These are phyloP conservation scores for Mucor ambiguus DNA, from an alignment of 371 early-diverging fungal genomes.

Conservation along the genomic window DNA sequence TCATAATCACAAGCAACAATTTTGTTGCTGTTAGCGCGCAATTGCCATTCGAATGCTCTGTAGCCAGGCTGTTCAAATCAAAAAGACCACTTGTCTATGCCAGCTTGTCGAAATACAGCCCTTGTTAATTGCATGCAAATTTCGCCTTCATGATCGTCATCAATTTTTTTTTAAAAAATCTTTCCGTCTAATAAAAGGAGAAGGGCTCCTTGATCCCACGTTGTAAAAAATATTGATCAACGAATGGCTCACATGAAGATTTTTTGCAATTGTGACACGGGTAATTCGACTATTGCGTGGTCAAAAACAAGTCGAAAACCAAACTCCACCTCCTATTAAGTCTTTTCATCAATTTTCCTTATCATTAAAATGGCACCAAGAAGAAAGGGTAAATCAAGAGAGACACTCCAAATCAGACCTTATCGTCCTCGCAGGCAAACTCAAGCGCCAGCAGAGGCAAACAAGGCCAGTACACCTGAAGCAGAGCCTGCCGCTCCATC, in stretches of 20 bases:
- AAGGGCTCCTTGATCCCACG: background rate
- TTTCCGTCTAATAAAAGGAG: too few species aligned
- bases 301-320: conserved; percentile 2
- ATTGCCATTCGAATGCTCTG: too few species aligned
- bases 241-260: background rate
- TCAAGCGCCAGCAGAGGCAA: background rate
- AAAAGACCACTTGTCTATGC: too few species aligned
- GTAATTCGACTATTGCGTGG: background rate
- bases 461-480: background rate
- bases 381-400: background rate
- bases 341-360: background rate
- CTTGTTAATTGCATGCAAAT: too few species aligned
- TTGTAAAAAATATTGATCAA: background rate
- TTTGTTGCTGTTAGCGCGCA: too few species aligned
- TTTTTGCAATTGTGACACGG: background rate
- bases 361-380: background rate
- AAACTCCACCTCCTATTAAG: background rate
- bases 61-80: too few species aligned
- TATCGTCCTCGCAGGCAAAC: background rate
- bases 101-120: background rate
- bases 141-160: too few species aligned
- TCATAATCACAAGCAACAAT: too few species aligned
- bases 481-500: background rate
- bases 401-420: background rate
- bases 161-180: too few species aligned